Evolutionary conservation across 106 monocot species (phyloP), one percentile per base, ranked within the genome.

Genomic region (Dendrobium huoshanense): DNA sequence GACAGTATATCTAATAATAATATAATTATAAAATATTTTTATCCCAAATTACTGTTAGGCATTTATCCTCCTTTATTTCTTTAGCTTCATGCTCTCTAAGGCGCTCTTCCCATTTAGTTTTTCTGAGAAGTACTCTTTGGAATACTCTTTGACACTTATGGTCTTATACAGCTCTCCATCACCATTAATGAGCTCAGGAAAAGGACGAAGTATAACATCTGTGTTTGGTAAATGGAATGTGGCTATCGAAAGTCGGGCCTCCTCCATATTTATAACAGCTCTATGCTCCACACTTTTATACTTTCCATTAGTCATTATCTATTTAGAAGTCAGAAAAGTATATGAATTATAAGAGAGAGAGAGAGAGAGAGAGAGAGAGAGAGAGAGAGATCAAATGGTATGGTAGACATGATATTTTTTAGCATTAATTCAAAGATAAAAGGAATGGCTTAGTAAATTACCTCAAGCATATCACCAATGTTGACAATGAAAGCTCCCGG

Each of bases 221-320:
- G 15, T 1, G 4, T 18, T 72, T 64, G 81, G 75, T 25, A 11
- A 72, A n/a, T 59, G 81, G 20, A 89, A 84, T 19, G 81, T 25
- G 3, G 88, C 86, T 1, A 86, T 33, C 5, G 88, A 89, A 4
- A 89, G 9, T 7, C 88, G 83, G 27, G 86, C 83, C 40, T 72
- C 81, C 70, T 79, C 75, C 18, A 33, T 17, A 59, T 86, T 77
- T 44, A 86, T 73, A 9, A 85, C 10, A 6, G 75, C 91, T 33
- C 91, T 84, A 74, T 91, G 90, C 65, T 90, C 85, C 17, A 85
- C 77, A 83, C 90, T 87, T 37, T 72, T 90, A 77, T 83, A 87
- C 25, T 51, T 84, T 55, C 86, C 88, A 37, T 81, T 87, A 51
- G 41, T 89, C 44, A 83, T 2, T 79, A 89, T 84, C 86, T 89